Conservation (phyloP, 129 eudicot species). For the Calendula officinalis region DNA sequence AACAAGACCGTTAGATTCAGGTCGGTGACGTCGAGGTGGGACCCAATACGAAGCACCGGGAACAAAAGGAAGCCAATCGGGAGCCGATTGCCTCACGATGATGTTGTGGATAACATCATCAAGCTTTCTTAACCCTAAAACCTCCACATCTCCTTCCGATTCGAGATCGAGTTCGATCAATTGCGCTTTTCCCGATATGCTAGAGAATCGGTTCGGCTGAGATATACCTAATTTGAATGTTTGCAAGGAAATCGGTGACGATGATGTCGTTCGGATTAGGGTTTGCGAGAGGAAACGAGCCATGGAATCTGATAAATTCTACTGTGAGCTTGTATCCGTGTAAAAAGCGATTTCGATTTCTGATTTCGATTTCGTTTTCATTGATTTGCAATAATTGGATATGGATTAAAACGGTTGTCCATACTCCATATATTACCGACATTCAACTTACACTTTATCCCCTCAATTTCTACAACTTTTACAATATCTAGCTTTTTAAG, state of each 20-base stretch:
- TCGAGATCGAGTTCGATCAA: background rate
- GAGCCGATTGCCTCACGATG: conserved; percentile 28
- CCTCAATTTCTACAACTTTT: too few relatives aligned
- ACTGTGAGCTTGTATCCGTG: background rate
- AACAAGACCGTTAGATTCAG: background rate
- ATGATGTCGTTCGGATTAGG: conserved; percentile 6
- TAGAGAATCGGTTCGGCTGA: conserved; percentile 12
- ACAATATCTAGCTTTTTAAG: too few relatives aligned
- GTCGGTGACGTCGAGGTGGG: background rate
- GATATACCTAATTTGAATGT: conserved; percentile 7
- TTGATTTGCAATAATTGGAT: too few relatives aligned
- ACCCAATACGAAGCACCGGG: conserved; percentile 35
- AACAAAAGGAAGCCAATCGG: conserved; percentile 29
- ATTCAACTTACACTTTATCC: too few relatives aligned
- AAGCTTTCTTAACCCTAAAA: conserved; percentile 21
- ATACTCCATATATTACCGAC: too few relatives aligned
- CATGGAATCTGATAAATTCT: background rate
- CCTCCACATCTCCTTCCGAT: conserved; percentile 6
- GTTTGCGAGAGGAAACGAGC: conserved; percentile 24
- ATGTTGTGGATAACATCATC: conserved; percentile 10
- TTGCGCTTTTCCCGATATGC: conserved; percentile 22
- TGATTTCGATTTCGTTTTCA: too few relatives aligned
- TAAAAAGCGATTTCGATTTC: background rate
- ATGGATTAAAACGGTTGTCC: too few relatives aligned
- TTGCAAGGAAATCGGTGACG: background rate